Evolutionary conservation across 306 rosid genomes (phyloP).

Genomic region (Begonia masoniana): DNA sequence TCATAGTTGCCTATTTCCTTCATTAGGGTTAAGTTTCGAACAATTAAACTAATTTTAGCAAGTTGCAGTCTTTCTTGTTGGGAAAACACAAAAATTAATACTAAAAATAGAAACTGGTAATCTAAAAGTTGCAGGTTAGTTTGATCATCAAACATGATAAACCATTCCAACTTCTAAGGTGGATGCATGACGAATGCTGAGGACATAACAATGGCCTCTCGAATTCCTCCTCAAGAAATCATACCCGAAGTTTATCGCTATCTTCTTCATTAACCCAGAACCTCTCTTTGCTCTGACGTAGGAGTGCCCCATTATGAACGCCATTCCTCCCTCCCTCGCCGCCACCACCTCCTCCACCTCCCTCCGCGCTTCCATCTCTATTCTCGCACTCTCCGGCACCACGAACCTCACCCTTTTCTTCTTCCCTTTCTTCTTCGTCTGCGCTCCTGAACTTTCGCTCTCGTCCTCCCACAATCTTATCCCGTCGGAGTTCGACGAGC

Average conservation of each 20-base stretch:
- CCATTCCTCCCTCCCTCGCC: conserved; percentile 95
- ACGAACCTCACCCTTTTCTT: conserved; percentile 81
- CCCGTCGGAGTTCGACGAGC: conserved; percentile 45
- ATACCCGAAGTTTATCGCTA: conserved; percentile 75
- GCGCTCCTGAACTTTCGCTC: conserved; percentile 16
- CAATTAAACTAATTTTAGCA: no score
- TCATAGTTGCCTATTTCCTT: no score
- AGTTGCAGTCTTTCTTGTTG: no score
- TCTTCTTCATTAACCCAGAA: conserved; percentile 63
- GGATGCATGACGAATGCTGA: conserved; percentile 82
- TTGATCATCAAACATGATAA: conserved; percentile 42
- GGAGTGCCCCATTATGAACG: conserved; percentile 91
- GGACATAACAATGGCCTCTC: conserved; percentile 77
- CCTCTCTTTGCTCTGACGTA: conserved; percentile 91
- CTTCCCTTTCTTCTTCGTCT: background rate
- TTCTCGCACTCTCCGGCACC: conserved; percentile 60
- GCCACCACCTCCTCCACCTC: conserved; percentile 84
- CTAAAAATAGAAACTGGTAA: no score
- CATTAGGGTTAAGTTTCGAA: no score
- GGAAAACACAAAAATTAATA: no score
- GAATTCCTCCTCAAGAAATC: conserved; percentile 92
- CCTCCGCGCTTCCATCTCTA: conserved; percentile 35
- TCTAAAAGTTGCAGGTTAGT: no score
- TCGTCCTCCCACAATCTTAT: conserved; percentile 60
- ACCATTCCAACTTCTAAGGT: conserved; percentile 96